Conservation (phyloP, 2,329 filamentous ascomycete genomes). For the Thermothelomyces thermophilus region DNA sequence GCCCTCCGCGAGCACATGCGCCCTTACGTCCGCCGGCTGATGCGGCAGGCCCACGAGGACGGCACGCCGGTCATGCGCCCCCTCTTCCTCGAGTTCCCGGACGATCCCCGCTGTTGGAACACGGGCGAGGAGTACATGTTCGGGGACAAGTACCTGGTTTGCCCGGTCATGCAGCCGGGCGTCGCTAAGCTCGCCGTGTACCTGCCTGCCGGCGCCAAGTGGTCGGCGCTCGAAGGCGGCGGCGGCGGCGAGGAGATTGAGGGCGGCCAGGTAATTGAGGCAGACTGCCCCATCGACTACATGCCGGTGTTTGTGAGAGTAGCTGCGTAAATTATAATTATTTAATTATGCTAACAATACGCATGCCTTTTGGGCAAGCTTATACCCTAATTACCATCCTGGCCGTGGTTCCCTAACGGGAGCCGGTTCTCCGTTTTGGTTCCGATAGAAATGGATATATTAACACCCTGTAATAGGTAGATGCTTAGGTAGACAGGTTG, state of each 20-base stretch:
- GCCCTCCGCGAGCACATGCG: slow-evolving; percentile 1
- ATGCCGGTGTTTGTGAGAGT: slow-evolving; percentile 10
- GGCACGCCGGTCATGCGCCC: slow-evolving; percentile 7
- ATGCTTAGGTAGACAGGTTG: too few species aligned
- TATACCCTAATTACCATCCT: too few species aligned
- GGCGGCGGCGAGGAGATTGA: background rate
- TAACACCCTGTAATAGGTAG: too few species aligned
- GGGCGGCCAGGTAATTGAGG: background rate
- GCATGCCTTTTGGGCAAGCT: too few species aligned
- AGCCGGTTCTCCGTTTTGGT: too few species aligned
- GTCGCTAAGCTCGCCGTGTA: background rate
- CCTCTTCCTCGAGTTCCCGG: slow-evolving; percentile 8
- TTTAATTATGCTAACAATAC: too few species aligned
- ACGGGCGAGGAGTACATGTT: slow-evolving; percentile 9
- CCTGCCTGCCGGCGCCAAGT: background rate
- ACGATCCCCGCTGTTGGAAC: slow-evolving; percentile 5
- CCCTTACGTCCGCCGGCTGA: background rate
- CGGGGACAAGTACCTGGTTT: slow-evolving; percentile 6
- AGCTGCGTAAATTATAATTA: background rate
- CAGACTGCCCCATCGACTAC: slow-evolving; percentile 5
- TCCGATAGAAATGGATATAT: too few species aligned
- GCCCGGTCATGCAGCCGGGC: slow-evolving; percentile 3
- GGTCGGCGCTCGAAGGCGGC: slow-evolving; percentile 2
- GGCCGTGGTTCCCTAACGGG: too few species aligned
- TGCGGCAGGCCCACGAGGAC: slow-evolving; percentile 3